These are phyloP conservation scores for Yamadazyma trypodendri DNA, from an alignment of 1,139 yeast species.

Conservation along the genomic window DNA sequence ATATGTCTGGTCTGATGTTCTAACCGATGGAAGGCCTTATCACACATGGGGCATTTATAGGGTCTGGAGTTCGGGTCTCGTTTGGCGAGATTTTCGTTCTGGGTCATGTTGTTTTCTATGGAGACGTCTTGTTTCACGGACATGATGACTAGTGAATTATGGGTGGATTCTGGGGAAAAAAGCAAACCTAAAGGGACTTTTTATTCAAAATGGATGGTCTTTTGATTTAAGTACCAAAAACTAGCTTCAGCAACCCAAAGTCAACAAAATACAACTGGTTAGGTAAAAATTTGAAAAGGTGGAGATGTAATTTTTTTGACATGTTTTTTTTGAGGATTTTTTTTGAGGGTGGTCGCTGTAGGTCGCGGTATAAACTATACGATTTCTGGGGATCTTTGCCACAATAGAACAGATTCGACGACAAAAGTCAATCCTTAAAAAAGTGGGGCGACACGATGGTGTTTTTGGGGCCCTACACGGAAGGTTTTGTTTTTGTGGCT, in stretches of 20 bases:
- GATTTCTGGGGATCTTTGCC: background rate
- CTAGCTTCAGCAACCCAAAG: background rate
- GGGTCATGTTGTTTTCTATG: background rate
- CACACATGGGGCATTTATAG: conserved; percentile 88
- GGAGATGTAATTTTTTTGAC: conserved; percentile 2
- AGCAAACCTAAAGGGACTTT: background rate
- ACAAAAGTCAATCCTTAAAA: background rate
- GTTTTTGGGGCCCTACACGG: too few species aligned
- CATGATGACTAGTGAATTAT: conserved; percentile 4
- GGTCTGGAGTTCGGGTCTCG: conserved; percentile 52
- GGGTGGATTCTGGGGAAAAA: background rate
- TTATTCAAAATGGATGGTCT: background rate
- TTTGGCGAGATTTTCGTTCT: conserved; percentile 2
- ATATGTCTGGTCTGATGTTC: conserved; percentile 96
- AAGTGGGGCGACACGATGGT: background rate
- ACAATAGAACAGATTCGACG: background rate
- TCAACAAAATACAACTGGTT: background rate
- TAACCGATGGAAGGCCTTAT: conserved; percentile 85
- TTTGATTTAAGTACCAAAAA: background rate
- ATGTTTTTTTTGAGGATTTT: conserved; percentile 1
- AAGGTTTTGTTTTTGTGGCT: too few species aligned
- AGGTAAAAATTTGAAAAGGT: background rate
- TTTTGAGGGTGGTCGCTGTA: background rate
- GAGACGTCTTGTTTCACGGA: conserved; percentile 4
- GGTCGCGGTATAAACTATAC: background rate